Evolutionary conservation across 1,284 basidiomycete genomes (phyloP), one percentile per base, ranked within the genome.

Genomic region (Ceratobasidium sp.): DNA sequence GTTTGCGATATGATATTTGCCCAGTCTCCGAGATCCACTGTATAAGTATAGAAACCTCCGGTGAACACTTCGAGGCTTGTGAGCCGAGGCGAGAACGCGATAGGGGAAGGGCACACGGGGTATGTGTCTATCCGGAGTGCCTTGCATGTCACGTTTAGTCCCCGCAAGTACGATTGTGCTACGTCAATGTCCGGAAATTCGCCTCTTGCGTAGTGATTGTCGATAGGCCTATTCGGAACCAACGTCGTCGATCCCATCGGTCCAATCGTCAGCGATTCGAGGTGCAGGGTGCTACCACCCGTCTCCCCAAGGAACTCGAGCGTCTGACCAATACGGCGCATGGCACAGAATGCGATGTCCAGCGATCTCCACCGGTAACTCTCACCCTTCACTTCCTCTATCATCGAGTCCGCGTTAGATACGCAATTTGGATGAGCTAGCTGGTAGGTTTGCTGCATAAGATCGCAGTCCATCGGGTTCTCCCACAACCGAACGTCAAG

Each of bases 331-430:
- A 53, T 16, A 16, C n/a, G 19, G 2, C 19, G 9, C 6, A 24
- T 24, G 5, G 8, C 13, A 22, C 14, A 39, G 22, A 53, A 53
- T 11, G 46, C 48, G 11, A 65, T 51, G 49, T 51, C 63, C 14
- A 65, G 63, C 1, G 63, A 65, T 31, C 49, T 65, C 63, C 63
- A 65, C 0, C 63, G 46, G 37, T 31, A 29, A 39, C 48, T 24
- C 6, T 65, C 46, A 9, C 31, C 9, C 13, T 22, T n/a, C 16
- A 53, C n/a, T 16, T 24, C 22, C 29, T 39, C 31, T 7, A 53
- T 13, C 6, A 39, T 31, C 6, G 34, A 19, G 22, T 37, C 31
- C 4, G 19, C 31, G 29, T 37, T 16, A 11, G 31, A 11, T 5
- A 14, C 16, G 9, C 8, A 19, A 19, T 8, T 31, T 7, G 54